phyloP scores from a whole-genome alignment of 768 basidiomycete species.

The Collybia sordida region DNA sequence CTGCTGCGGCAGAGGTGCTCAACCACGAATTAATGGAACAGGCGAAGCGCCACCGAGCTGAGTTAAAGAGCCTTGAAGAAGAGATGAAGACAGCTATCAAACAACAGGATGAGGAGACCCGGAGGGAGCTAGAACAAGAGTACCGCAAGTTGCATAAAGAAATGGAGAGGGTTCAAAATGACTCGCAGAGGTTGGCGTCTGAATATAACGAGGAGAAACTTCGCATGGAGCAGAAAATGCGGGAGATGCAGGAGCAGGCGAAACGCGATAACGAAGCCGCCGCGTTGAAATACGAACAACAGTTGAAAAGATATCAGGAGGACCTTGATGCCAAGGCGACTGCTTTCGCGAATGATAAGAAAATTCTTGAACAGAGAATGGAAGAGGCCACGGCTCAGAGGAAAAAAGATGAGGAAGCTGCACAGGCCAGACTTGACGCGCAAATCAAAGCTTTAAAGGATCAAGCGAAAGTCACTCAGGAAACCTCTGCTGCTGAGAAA shows the following conservation, averaged over 20 bases:
- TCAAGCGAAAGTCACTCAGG: background rate
- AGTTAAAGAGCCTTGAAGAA: conserved; percentile 2
- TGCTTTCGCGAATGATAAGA: too few species aligned
- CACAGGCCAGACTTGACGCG: too few species aligned
- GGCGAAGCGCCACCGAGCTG: conserved; percentile 1
- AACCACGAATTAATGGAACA: conserved; percentile 5
- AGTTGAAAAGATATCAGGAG: too few species aligned
- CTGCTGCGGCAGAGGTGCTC: conserved; percentile 26
- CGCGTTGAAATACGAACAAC: too few species aligned
- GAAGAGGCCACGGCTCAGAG: too few species aligned
- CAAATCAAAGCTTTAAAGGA: background rate
- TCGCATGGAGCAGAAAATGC: background rate
- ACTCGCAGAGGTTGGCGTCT: background rate
- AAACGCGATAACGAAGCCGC: background rate
- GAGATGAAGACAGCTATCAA: conserved; percentile 4
- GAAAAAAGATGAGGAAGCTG: too few species aligned
- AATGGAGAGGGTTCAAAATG: background rate
- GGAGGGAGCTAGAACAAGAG: conserved; percentile 1
- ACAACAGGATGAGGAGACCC: background rate
- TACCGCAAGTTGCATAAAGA: background rate
- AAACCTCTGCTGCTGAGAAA: background rate
- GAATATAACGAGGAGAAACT: background rate
- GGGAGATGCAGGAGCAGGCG: background rate
- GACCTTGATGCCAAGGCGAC: too few species aligned
- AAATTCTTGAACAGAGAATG: too few species aligned